These are phyloP conservation scores for Camellia oleifera DNA, from an alignment of 179 eudicot genomes.

Conservation along the genomic window DNA sequence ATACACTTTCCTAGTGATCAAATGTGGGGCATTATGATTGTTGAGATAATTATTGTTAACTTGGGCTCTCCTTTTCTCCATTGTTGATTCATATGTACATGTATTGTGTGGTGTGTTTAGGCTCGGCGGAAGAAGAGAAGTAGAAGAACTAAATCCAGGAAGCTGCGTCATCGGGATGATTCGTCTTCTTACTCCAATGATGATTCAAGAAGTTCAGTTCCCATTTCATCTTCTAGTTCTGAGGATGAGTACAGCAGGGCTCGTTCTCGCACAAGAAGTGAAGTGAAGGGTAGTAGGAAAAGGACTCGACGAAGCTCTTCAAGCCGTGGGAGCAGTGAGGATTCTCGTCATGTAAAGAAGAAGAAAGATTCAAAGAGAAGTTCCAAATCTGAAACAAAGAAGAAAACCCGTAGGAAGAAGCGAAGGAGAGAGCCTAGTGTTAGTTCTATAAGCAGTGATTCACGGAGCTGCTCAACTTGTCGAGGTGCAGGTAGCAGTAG, in stretches of 20 bases:
- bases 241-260: constrained; percentile 37
- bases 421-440: constrained; percentile 48
- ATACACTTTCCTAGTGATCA: background rate
- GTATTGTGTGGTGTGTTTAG: constrained; percentile 31
- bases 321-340: constrained; percentile 33
- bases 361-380: constrained; percentile 42
- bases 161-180: constrained; percentile 35
- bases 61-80: background rate
- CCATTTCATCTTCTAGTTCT: constrained; percentile 37
- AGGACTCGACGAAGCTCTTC: constrained; percentile 36
- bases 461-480: constrained; percentile 29
- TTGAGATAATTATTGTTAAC: background rate
- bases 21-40: background rate
- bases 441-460: constrained; percentile 50
- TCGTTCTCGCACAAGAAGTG: constrained; percentile 46
- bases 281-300: constrained; percentile 43
- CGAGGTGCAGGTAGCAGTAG: constrained; percentile 26
- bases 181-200: constrained; percentile 44
- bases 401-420: constrained; percentile 42
- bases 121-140: constrained; percentile 53
- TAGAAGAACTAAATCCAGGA: constrained; percentile 57
- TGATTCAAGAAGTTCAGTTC: constrained; percentile 29
- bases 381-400: constrained; percentile 33
- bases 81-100: constrained; percentile 7
- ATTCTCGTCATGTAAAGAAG: constrained; percentile 38